phyloP scores from a whole-genome alignment of 208 protist genomes.

The Sergeia podlipaevii region DNA sequence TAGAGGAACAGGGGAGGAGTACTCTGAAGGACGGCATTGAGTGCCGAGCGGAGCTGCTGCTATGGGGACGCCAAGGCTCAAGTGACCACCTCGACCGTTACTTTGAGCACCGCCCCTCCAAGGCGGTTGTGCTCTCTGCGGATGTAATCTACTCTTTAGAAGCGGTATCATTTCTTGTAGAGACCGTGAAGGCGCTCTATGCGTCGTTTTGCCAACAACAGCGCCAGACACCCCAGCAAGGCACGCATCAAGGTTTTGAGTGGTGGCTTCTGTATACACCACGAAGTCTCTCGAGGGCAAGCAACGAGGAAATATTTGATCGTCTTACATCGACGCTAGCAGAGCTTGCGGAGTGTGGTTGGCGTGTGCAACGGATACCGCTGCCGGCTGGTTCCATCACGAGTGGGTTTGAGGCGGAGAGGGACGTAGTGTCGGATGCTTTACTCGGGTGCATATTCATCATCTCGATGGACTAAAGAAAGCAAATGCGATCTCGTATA shows the following conservation, averaged over 20 bases:
- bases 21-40: not conserved
- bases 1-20: constrained; percentile 13
- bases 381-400: constrained; percentile 2
- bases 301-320: constrained; percentile 23
- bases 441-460: constrained; percentile 3
- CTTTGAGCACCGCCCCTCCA: not conserved
- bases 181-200: constrained; percentile 12
- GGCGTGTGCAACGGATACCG: not conserved
- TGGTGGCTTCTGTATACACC: constrained; percentile 45
- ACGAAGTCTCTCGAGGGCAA: constrained; percentile 22
- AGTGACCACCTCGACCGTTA: not conserved
- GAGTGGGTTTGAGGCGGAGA: not conserved
- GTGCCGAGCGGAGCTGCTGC: constrained; percentile 13
- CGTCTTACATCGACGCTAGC: constrained; percentile 6
- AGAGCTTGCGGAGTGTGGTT: not conserved
- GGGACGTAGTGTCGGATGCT: not conserved
- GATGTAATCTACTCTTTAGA: constrained; percentile 30
- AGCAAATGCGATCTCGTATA: not conserved
- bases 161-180: constrained; percentile 25
- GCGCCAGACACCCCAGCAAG: not conserved
- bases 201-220: not conserved
- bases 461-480: not conserved
- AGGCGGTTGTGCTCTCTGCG: constrained; percentile 17
- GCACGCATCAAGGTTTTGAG: not conserved
- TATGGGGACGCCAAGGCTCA: constrained; percentile 9